phyloP scores from a whole-genome alignment of 1,139 yeast genomes.

The Saccharomycopsis crataegensis region DNA sequence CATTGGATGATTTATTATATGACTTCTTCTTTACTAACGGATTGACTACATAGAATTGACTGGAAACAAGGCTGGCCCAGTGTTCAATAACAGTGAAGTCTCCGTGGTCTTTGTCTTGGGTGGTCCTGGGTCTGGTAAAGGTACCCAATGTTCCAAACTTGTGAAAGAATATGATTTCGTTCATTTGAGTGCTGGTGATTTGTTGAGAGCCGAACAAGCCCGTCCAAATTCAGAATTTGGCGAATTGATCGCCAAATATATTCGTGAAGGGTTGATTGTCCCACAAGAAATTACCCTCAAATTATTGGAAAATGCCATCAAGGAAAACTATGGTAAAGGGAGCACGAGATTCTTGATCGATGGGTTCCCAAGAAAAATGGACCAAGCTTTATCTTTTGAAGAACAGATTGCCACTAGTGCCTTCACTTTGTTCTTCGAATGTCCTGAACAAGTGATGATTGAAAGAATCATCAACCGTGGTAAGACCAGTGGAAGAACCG shows the following conservation, averaged over 20 bases:
- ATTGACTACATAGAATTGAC: background rate
- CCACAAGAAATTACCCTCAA: constrained; percentile 95
- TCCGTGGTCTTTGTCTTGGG: constrained; percentile 86
- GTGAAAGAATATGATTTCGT: constrained; percentile 76
- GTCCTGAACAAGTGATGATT: constrained; percentile 88
- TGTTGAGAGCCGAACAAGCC: constrained; percentile 83
- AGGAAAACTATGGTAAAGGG: constrained; percentile 45
- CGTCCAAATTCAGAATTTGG: constrained; percentile 82
- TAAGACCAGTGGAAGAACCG: constrained; percentile 88
- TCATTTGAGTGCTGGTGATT: constrained; percentile 92
- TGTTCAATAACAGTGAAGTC: constrained; percentile 55
- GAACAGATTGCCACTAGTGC: constrained; percentile 67
- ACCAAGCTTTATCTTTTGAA: constrained; percentile 91
- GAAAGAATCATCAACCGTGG: constrained; percentile 83
- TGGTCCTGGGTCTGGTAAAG: constrained; percentile 88
- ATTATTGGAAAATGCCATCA: constrained; percentile 71
- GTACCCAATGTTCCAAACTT: constrained; percentile 87
- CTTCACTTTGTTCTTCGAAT: constrained; percentile 84
- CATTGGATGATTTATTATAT: no score
- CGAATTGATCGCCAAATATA: constrained; percentile 72
- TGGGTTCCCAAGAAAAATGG: constrained; percentile 98
- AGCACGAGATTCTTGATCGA: constrained; percentile 67
- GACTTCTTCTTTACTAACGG: background rate
- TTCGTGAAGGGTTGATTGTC: constrained; percentile 83
- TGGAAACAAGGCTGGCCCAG: constrained; percentile 25